Conservation (phyloP, 2,329 filamentous ascomycete genomes). For the Periglandula ipomoeae region DNA sequence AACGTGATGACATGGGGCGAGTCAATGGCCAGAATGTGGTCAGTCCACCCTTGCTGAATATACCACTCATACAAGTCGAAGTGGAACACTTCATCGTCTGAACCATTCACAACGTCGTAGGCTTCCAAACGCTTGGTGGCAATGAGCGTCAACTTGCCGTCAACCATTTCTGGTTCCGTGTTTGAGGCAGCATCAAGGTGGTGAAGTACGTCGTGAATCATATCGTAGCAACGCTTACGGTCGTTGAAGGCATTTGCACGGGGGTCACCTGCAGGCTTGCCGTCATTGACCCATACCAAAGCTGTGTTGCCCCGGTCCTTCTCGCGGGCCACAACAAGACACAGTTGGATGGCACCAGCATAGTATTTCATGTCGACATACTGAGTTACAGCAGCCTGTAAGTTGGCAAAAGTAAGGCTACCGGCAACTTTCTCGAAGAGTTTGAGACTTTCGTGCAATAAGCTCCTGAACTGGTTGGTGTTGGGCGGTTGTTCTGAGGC, state of each 20-base stretch:
- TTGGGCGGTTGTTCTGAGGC: conserved; percentile 71
- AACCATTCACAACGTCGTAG: conserved; percentile 80
- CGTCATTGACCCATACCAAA: conserved; percentile 79
- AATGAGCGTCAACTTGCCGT: conserved; percentile 68
- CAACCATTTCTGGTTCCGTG: conserved; percentile 61
- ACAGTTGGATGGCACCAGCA: conserved; percentile 84
- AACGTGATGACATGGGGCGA: conserved; percentile 83
- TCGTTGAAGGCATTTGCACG: conserved; percentile 59
- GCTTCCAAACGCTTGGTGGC: conserved; percentile 78
- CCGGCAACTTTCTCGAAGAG: conserved; percentile 85
- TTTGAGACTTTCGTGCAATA: conserved; percentile 81
- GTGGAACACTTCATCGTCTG: conserved; percentile 88
- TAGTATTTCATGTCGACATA: conserved; percentile 82
- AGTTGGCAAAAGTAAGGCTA: conserved; percentile 70
- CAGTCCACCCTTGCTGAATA: conserved; percentile 71
- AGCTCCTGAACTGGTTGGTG: conserved; percentile 63
- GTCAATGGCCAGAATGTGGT: conserved; percentile 75
- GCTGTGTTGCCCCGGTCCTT: conserved; percentile 82
- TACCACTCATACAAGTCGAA: conserved; percentile 99
- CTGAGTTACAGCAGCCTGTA: conserved; percentile 67
- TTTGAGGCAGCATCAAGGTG: conserved; percentile 65
- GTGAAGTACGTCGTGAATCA: conserved; percentile 76
- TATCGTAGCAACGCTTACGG: conserved; percentile 71
- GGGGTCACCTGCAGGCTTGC: conserved; percentile 60
- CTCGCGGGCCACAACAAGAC: conserved; percentile 72